These are phyloP conservation scores for Chlamydomonas reinhardtii DNA, from an alignment of 163 green algal species.

Conservation along the genomic window DNA sequence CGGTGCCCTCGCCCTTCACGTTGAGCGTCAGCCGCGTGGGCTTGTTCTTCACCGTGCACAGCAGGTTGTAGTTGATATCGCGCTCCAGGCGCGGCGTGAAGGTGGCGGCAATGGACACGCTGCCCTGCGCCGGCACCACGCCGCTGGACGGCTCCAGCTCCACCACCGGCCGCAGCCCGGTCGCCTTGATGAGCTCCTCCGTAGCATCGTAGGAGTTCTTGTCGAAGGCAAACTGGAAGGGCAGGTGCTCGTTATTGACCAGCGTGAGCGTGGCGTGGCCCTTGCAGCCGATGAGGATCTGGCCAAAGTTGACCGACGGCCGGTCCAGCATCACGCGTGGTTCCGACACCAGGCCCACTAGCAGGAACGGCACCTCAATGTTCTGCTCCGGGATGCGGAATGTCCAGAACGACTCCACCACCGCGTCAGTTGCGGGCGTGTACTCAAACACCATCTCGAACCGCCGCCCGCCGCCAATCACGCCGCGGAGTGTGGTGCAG, in stretches of 20 bases:
- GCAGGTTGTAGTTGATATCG: slow-evolving; percentile 85
- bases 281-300: slow-evolving; percentile 67
- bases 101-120: slow-evolving; percentile 63
- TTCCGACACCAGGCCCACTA: slow-evolving; percentile 80
- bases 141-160: slow-evolving; percentile 74
- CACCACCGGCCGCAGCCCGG: slow-evolving; percentile 66
- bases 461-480: slow-evolving; percentile 66
- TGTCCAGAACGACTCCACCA: slow-evolving; percentile 81
- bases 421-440: slow-evolving; percentile 64
- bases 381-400: slow-evolving; percentile 84
- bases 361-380: slow-evolving; percentile 81
- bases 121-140: slow-evolving; percentile 68
- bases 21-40: slow-evolving; percentile 79
- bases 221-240: slow-evolving; percentile 85
- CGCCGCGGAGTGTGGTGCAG: slow-evolving; percentile 47
- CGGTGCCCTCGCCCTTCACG: slow-evolving; percentile 88
- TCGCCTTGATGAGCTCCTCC: slow-evolving; percentile 62
- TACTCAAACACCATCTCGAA: slow-evolving; percentile 93
- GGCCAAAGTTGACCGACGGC: slow-evolving; percentile 80
- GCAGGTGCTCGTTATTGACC: slow-evolving; percentile 81
- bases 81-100: slow-evolving; percentile 76
- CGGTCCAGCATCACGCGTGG: slow-evolving; percentile 79
- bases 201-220: slow-evolving; percentile 77
- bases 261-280: slow-evolving; percentile 67
- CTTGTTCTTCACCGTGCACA: slow-evolving; percentile 79